A percentile compares a stretch with the other conserved stretches of the same genome.
Evolutionary conservation across 2,329 filamentous ascomycete species (phyloP).

Genomic region (Raffaelea ambrosiae): DNA sequence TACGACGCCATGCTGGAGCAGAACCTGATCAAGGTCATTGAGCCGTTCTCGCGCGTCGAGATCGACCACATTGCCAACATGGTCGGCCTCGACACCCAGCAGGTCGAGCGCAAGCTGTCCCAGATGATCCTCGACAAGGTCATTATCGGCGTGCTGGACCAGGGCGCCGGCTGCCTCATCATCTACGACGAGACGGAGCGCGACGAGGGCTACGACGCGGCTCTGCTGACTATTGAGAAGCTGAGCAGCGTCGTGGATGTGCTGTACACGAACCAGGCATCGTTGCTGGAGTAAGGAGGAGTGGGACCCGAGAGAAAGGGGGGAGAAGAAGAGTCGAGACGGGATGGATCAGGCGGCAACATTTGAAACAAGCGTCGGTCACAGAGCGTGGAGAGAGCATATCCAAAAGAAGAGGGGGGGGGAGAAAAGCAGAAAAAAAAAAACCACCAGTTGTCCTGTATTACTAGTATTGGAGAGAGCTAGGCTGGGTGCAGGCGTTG

Average conservation of each 20-base stretch:
- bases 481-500: not conserved
- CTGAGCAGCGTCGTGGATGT: slow-evolving; percentile 95
- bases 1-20: slow-evolving; percentile 99
- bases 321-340: not conserved
- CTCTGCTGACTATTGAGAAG: slow-evolving; percentile 92
- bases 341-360: no score
- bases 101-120: slow-evolving; percentile 95
- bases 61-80: slow-evolving; percentile 96
- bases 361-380: no score
- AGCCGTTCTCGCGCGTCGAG: slow-evolving; percentile 95
- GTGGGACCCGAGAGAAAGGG: not conserved
- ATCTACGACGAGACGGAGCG: slow-evolving; percentile 93
- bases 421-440: not conserved
- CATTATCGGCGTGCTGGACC: slow-evolving; percentile 93
- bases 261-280: slow-evolving; percentile 95
- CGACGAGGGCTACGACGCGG: slow-evolving; percentile 90
- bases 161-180: slow-evolving; percentile 94
- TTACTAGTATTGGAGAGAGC: not conserved
- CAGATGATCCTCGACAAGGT: slow-evolving; percentile 99
- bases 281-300: slow-evolving; percentile 67
- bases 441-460: slow-evolving; percentile 2
- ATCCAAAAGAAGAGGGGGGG: no score
- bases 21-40: slow-evolving; percentile 99
- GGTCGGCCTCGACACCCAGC: slow-evolving; percentile 90
- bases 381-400: no score